phyloP scores from a whole-genome alignment of 768 basidiomycete species.

The Tephrocybe sp. region DNA sequence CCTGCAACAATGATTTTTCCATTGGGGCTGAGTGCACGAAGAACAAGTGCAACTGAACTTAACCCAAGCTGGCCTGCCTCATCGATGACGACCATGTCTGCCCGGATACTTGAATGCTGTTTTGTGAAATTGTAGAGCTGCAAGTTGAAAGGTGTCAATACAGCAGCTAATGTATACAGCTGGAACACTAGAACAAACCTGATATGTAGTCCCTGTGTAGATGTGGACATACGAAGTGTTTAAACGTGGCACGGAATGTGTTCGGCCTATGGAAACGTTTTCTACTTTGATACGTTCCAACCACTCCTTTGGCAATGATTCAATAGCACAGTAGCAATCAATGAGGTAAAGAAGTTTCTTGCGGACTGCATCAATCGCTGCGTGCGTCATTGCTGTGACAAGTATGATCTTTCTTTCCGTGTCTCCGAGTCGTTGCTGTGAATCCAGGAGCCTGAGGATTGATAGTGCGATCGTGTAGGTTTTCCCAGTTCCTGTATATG shows the following conservation, averaged over 20 bases:
- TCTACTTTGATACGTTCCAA: slow-evolving; percentile 41
- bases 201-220: slow-evolving; percentile 50
- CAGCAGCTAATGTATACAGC: not conserved
- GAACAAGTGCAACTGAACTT: slow-evolving; percentile 43
- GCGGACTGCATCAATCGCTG: slow-evolving; percentile 50
- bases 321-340: slow-evolving; percentile 35
- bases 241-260: slow-evolving; percentile 36
- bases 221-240: slow-evolving; percentile 29
- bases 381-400: slow-evolving; percentile 53
- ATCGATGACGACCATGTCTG: slow-evolving; percentile 47
- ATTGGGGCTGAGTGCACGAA: slow-evolving; percentile 35
- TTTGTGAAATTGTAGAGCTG: slow-evolving; percentile 52
- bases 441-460: slow-evolving; percentile 44
- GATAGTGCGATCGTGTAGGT: slow-evolving; percentile 52
- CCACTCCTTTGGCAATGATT: slow-evolving; percentile 39
- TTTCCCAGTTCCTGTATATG: slow-evolving; percentile 47
- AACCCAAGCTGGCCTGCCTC: slow-evolving; percentile 54
- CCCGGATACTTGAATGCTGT: slow-evolving; percentile 30
- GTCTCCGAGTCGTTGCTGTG: slow-evolving; percentile 31
- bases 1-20: slow-evolving; percentile 50
- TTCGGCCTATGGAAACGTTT: slow-evolving; percentile 39
- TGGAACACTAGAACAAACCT: slow-evolving; percentile 27
- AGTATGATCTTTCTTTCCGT: slow-evolving; percentile 38
- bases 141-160: not conserved
- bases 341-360: slow-evolving; percentile 40